Evolutionary conservation across 192 early-diverging fungal genomes (phyloP).

Genomic region (Phycomyces nitens): DNA sequence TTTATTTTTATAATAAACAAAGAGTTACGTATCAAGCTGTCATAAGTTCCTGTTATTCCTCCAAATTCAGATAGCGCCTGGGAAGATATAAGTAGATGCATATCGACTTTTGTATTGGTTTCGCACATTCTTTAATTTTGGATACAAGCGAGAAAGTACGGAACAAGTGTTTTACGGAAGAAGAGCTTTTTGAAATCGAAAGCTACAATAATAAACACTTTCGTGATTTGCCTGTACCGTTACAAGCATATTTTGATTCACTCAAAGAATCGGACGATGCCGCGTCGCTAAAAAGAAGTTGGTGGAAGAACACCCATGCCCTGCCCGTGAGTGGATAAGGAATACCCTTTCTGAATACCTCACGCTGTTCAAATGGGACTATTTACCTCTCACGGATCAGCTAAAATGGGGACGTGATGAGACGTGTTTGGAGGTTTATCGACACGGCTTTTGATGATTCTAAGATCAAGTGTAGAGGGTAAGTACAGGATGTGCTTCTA

Average conservation of each 20-base stretch:
- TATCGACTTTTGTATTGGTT: slow-evolving; percentile 5
- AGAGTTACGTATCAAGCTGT: too few relatives aligned
- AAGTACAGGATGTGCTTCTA: background rate
- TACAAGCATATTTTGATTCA: background rate
- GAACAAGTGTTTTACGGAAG: slow-evolving; percentile 2
- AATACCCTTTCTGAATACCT: slow-evolving; percentile 7
- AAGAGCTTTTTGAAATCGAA: background rate
- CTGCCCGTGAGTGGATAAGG: slow-evolving; percentile 6
- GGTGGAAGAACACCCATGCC: background rate
- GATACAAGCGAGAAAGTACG: background rate
- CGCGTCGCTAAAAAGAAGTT: slow-evolving; percentile 6
- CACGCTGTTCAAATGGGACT: slow-evolving; percentile 6
- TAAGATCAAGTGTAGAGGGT: slow-evolving; percentile 15
- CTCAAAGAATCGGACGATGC: background rate
- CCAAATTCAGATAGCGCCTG: too few relatives aligned
- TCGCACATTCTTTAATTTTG: slow-evolving; percentile 3
- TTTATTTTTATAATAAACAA: too few relatives aligned
- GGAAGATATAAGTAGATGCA: too few relatives aligned
- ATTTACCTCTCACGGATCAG: slow-evolving; percentile 10
- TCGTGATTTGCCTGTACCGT: background rate
- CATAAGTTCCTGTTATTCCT: too few relatives aligned
- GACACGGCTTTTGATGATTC: slow-evolving; percentile 13
- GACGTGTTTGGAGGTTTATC: slow-evolving; percentile 9
- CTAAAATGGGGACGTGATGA: slow-evolving; percentile 13
- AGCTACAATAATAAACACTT: background rate